Base-by-base conservation (phyloP, 306 rosid genomes). In the Prunus salicina region DNA sequence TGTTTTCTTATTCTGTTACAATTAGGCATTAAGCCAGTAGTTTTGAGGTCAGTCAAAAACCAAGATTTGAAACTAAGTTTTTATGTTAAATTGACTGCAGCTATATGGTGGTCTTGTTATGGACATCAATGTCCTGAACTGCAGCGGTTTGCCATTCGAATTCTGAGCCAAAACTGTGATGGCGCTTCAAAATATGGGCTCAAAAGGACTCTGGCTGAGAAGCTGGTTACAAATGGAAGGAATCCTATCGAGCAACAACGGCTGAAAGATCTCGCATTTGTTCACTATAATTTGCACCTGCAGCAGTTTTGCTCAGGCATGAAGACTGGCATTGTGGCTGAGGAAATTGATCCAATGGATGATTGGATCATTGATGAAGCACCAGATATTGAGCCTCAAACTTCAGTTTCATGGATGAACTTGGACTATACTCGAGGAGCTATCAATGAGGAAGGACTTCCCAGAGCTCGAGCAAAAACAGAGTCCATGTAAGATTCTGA, bases 151-250 rank as follows among this genome's bases (percentile, higher is more conserved):
- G 79, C 83, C 6, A 38, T 80, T 61, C 53, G 50, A 38, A 47
- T 80, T 74, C 34, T 80, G 71, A 80, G 83, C 75, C 79, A 80
- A 50, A 80, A 58, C 57, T 74, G 75, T 8, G 76, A 68, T 2
- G 79, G 83, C 51, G 79, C 83, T 49, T 24, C 64, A 16, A 74
- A 60, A 50, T 80, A 61, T 41, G 65, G 57, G 24, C 79, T 80
- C 45, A 74, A 61, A 50, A 50, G 79, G 75, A 67, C 70, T 58
- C 16, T 74, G 63, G 79, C 79, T 38, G 79, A 74, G 76, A 61
- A 67, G 70, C 79, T 80, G 65, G 58, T 80, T 22, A 74, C 76
- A 18, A 19, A 38, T 14, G 71, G 71, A 60, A 74, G 71, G 71
- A 67, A 68, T 49, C 76, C 76, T 11, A 61, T 60, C 9, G 83